phyloP scores from a whole-genome alignment of 768 basidiomycete genomes.

The Suillus weaverae region DNA sequence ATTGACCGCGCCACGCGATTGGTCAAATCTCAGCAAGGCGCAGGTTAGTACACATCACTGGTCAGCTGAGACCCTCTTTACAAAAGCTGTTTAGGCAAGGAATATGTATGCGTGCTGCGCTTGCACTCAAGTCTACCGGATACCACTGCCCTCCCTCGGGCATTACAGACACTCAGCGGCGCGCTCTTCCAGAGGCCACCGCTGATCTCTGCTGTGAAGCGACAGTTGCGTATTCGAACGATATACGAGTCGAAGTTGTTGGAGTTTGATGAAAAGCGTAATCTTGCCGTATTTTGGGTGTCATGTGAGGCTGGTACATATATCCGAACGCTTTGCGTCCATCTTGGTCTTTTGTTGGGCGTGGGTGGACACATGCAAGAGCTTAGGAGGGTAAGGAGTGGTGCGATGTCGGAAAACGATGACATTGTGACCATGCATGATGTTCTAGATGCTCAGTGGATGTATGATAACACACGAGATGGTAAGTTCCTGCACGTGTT shows the following conservation, averaged over 20 bases:
- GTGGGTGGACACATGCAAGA: slow-evolving; percentile 99
- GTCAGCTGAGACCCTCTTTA: not conserved
- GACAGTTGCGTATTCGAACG: slow-evolving; percentile 95
- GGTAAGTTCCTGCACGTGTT: slow-evolving; percentile 46
- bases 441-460: slow-evolving; percentile 97
- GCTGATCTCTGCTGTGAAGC: slow-evolving; percentile 97
- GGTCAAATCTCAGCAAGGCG: slow-evolving; percentile 98
- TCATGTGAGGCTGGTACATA: slow-evolving; percentile 98
- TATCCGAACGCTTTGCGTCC: slow-evolving; percentile 95
- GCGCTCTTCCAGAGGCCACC: slow-evolving; percentile 99
- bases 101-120: slow-evolving; percentile 96
- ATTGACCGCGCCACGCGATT: slow-evolving; percentile 97
- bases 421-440: slow-evolving; percentile 99
- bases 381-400: slow-evolving; percentile 88
- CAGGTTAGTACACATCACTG: slow-evolving; percentile 56
- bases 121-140: slow-evolving; percentile 81
- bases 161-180: slow-evolving; percentile 94
- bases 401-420: slow-evolving; percentile 96
- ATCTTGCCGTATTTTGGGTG: slow-evolving; percentile 97
- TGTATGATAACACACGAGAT: slow-evolving; percentile 96
- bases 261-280: slow-evolving; percentile 97
- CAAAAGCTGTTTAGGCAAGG: slow-evolving; percentile 65
- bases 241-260: slow-evolving; percentile 95
- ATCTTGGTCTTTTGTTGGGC: slow-evolving; percentile 89
- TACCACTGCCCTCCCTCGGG: slow-evolving; percentile 85